phyloP scores from a whole-genome alignment of 179 eudicot genomes.

The Actinidia arguta region DNA sequence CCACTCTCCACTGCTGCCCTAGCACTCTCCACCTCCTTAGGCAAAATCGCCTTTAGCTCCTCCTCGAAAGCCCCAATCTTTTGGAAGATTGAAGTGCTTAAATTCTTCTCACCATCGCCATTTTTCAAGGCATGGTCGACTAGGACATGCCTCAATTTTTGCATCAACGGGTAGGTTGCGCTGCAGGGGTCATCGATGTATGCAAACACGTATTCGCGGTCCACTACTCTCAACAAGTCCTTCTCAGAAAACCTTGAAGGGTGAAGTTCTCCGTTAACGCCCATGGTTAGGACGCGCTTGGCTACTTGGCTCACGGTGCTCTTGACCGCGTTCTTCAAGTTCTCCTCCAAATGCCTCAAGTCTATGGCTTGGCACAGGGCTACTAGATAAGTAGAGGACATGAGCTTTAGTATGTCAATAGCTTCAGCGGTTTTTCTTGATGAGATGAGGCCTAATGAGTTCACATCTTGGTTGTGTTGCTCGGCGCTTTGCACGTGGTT shows the following conservation, averaged over 20 bases:
- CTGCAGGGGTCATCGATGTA: slow-evolving; percentile 36
- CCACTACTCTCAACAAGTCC: slow-evolving; percentile 30
- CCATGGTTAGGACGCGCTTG: slow-evolving; percentile 23
- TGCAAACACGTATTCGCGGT: slow-evolving; percentile 27
- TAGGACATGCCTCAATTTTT: slow-evolving; percentile 20
- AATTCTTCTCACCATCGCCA: slow-evolving; percentile 5
- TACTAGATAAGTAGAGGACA: slow-evolving; percentile 36
- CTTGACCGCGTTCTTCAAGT: slow-evolving; percentile 31
- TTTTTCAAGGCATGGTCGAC: slow-evolving; percentile 21
- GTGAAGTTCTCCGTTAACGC: slow-evolving; percentile 24
- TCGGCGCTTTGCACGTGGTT: slow-evolving; percentile 44
- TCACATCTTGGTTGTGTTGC: slow-evolving; percentile 42
- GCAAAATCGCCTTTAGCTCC: slow-evolving; percentile 18
- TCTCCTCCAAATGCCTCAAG: slow-evolving; percentile 41
- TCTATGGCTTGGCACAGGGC: slow-evolving; percentile 45
- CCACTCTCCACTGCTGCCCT: slow-evolving; percentile 26
- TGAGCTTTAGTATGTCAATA: slow-evolving; percentile 39
- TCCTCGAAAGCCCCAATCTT: slow-evolving; percentile 22
- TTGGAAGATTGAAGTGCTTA: slow-evolving; percentile 16
- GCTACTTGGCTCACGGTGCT: slow-evolving; percentile 26
- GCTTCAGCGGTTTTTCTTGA: slow-evolving; percentile 43
- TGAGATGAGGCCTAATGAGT: slow-evolving; percentile 37
- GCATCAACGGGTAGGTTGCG: slow-evolving; percentile 20
- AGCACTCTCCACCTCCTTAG: slow-evolving; percentile 15
- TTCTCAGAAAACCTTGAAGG: slow-evolving; percentile 37